These are phyloP conservation scores for Rusavskia elegans DNA, from an alignment of 495 filamentous ascomycete species.

Conservation along the genomic window DNA sequence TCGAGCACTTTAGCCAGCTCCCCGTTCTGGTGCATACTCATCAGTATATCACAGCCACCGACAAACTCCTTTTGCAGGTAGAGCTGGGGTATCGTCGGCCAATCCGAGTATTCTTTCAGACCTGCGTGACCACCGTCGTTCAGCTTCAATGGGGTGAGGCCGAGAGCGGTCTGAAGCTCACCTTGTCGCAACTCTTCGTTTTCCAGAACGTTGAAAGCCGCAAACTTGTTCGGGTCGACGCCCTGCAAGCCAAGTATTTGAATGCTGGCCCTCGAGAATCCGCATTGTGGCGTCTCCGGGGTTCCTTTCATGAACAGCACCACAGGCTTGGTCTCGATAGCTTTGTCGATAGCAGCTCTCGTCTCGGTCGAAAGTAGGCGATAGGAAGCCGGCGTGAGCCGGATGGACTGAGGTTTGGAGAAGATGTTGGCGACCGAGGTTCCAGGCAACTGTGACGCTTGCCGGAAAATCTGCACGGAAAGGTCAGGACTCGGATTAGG, in stretches of 20 bases:
- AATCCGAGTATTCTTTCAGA: constrained; percentile 96
- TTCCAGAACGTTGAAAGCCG: constrained; percentile 92
- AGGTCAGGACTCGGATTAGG: constrained; percentile 1
- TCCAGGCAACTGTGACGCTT: constrained; percentile 17
- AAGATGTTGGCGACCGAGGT: constrained; percentile 3
- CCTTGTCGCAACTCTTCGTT: constrained; percentile 73
- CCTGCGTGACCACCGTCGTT: constrained; percentile 32
- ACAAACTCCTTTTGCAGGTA: constrained; percentile 93
- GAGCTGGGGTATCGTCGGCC: constrained; percentile 95
- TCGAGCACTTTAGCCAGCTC: constrained; percentile 82
- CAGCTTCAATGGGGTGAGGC: background rate
- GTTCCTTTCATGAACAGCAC: constrained; percentile 99
- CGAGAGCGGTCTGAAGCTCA: constrained; percentile 24
- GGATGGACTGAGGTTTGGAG: constrained; percentile 11
- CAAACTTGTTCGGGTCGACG: constrained; percentile 90
- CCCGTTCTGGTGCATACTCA: constrained; percentile 95
- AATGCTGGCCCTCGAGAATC: constrained; percentile 88
- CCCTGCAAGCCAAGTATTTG: constrained; percentile 90
- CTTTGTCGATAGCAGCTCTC: constrained; percentile 68
- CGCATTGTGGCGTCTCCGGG: constrained; percentile 92
- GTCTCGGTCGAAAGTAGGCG: constrained; percentile 67
- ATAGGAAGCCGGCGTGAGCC: constrained; percentile 22
- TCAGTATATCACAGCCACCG: constrained; percentile 90
- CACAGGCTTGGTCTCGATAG: constrained; percentile 68
- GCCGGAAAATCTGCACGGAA: constrained; percentile 20